These are phyloP conservation scores for Talaromyces rugulosus DNA, from an alignment of 2,329 filamentous ascomycete species.

Conservation along the genomic window DNA sequence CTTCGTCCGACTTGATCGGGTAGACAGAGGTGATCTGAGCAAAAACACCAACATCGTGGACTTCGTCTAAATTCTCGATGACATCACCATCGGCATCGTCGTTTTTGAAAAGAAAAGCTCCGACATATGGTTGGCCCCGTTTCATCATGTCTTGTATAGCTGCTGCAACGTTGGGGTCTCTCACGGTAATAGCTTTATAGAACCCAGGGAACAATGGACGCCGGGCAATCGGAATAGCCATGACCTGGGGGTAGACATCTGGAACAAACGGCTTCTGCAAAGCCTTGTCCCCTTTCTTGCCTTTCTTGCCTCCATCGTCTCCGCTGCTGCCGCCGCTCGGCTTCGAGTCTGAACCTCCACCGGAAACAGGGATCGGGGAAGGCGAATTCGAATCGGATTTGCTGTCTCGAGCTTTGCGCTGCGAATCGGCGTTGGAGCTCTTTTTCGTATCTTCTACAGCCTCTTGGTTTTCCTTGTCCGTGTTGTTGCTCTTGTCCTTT, in stretches of 20 bases:
- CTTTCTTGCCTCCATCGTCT: slow-evolving; percentile 65
- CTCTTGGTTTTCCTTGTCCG: slow-evolving; percentile 35
- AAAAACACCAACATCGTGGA: slow-evolving; percentile 94
- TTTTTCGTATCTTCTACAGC: slow-evolving; percentile 38
- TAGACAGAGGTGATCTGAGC: slow-evolving; percentile 97
- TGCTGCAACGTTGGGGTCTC: slow-evolving; percentile 82
- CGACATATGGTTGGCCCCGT: slow-evolving; percentile 93
- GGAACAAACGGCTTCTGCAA: slow-evolving; percentile 86
- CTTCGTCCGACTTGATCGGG: slow-evolving; percentile 62
- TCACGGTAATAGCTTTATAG: slow-evolving; percentile 97
- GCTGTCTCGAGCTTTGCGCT: slow-evolving; percentile 33
- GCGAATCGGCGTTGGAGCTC: slow-evolving; percentile 28
- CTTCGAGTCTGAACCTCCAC: slow-evolving; percentile 35
- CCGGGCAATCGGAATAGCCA: slow-evolving; percentile 93
- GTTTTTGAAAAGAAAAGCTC: slow-evolving; percentile 95
- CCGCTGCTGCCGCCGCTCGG: slow-evolving; percentile 55
- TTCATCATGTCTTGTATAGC: slow-evolving; percentile 97
- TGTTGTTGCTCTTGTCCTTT: slow-evolving; percentile 33
- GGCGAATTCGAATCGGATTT: slow-evolving; percentile 50
- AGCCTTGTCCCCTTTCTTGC: slow-evolving; percentile 67
- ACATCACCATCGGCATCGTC: slow-evolving; percentile 90
- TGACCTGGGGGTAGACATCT: slow-evolving; percentile 94
- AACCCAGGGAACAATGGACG: slow-evolving; percentile 94
- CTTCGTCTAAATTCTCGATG: slow-evolving; percentile 84
- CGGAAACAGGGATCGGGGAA: slow-evolving; percentile 36